Conservation (phyloP, 345 rosid genomes). For the Trapa bicornis region DNA sequence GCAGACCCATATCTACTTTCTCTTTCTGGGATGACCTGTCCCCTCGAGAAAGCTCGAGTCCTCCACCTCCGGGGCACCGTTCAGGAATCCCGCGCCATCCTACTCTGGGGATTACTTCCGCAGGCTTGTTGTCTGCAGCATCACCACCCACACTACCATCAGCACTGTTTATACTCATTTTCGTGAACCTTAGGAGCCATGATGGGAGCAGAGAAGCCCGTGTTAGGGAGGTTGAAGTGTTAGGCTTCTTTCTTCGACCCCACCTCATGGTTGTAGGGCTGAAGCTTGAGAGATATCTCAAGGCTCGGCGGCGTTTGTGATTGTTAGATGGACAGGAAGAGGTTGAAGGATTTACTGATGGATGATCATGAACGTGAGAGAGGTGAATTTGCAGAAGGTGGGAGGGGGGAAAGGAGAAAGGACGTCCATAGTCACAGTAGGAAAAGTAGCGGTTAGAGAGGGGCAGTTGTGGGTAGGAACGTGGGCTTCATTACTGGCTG, state of each 20-base stretch:
- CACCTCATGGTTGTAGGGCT: slow-evolving; percentile 17
- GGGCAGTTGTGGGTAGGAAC: not conserved
- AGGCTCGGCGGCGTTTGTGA: too few relatives aligned
- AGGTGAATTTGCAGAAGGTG: not conserved
- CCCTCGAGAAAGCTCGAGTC: slow-evolving; percentile 23
- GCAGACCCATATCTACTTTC: not conserved
- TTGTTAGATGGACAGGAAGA: too few relatives aligned
- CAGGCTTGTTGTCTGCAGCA: not conserved
- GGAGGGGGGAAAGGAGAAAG: not conserved
- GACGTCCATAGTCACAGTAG: not conserved
- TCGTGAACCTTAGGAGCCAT: slow-evolving; percentile 59
- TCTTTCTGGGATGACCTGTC: slow-evolving; percentile 42
- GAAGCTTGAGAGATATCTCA: not conserved
- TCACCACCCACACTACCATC: not conserved
- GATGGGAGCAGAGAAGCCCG: slow-evolving; percentile 38
- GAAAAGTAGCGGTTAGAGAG: not conserved
- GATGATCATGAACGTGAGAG: not conserved
- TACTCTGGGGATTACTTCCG: slow-evolving; percentile 11
- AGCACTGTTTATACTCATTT: slow-evolving; percentile 15
- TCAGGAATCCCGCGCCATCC: slow-evolving; percentile 21
- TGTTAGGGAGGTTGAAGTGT: slow-evolving; percentile 17
- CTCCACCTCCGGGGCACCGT: slow-evolving; percentile 15
- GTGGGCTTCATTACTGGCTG: not conserved
- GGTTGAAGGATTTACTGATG: not conserved
- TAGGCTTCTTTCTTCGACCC: slow-evolving; percentile 40